These are phyloP conservation scores for Salix caprea DNA, from an alignment of 345 rosid species.

Conservation along the genomic window DNA sequence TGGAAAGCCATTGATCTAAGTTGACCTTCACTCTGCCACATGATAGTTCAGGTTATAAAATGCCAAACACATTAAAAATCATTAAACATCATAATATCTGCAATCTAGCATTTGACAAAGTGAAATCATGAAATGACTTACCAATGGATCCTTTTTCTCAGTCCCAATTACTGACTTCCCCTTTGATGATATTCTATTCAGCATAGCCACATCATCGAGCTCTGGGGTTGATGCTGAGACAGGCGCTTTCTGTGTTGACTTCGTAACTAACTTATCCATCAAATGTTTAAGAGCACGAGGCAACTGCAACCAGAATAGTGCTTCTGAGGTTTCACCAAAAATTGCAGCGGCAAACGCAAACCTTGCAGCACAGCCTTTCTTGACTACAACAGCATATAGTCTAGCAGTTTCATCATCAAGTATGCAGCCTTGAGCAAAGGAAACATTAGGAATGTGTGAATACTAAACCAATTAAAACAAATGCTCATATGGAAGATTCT, in stretches of 20 bases:
- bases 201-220: constrained; percentile 45
- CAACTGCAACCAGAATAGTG: constrained; percentile 94
- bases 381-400: constrained; percentile 73
- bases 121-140: constrained; percentile 31
- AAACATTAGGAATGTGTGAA: constrained; percentile 18
- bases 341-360: constrained; percentile 96
- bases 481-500: constrained; percentile 8
- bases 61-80: not conserved
- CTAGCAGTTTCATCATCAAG: constrained; percentile 85
- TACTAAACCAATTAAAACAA: constrained; percentile 6
- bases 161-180: constrained; percentile 42
- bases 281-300: constrained; percentile 81
- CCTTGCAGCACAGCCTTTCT: constrained; percentile 74
- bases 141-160: constrained; percentile 46
- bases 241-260: constrained; percentile 45
- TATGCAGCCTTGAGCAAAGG: constrained; percentile 58
- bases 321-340: constrained; percentile 86
- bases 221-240: constrained; percentile 29
- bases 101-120: not conserved
- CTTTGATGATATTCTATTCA: constrained; percentile 54
- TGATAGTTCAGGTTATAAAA: constrained; percentile 11
- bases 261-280: constrained; percentile 53
- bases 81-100: not conserved
- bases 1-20: constrained; percentile 77
- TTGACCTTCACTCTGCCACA: constrained; percentile 58